These are phyloP conservation scores for Saccharomyces eubayanus DNA, from an alignment of 805 yeast genomes.

Conservation along the genomic window DNA sequence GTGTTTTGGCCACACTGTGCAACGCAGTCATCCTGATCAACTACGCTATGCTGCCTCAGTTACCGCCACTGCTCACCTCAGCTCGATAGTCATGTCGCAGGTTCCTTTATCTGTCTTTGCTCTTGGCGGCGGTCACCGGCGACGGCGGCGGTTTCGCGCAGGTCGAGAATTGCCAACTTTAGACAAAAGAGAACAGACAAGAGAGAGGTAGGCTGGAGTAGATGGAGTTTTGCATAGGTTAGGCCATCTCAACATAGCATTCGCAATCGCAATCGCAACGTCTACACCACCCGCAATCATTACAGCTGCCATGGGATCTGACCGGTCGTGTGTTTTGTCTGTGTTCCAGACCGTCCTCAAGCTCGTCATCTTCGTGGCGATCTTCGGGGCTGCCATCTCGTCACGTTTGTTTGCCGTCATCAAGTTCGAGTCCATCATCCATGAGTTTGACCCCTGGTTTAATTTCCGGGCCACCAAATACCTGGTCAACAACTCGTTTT, in stretches of 20 bases:
- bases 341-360: conserved; percentile 35
- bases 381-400: conserved; percentile 87
- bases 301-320: not conserved
- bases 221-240: not conserved
- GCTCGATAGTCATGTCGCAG: not conserved
- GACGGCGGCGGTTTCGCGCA: not conserved
- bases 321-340: conserved; percentile 8
- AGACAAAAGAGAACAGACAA: not conserved
- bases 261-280: not conserved
- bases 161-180: not conserved
- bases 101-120: not conserved
- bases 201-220: not conserved
- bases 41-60: not conserved
- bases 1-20: conserved; percentile 6
- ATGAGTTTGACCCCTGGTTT: conserved; percentile 96
- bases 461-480: conserved; percentile 94
- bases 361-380: conserved; percentile 58
- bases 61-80: not conserved
- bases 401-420: conserved; percentile 93
- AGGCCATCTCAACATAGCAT: not conserved
- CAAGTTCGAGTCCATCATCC: conserved; percentile 91
- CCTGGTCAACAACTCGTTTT: conserved; percentile 71
- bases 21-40: not conserved
- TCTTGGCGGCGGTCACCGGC: not conserved
- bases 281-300: not conserved